Base-by-base conservation (phyloP, 768 basidiomycete species). In the Boletus insuetus region DNA sequence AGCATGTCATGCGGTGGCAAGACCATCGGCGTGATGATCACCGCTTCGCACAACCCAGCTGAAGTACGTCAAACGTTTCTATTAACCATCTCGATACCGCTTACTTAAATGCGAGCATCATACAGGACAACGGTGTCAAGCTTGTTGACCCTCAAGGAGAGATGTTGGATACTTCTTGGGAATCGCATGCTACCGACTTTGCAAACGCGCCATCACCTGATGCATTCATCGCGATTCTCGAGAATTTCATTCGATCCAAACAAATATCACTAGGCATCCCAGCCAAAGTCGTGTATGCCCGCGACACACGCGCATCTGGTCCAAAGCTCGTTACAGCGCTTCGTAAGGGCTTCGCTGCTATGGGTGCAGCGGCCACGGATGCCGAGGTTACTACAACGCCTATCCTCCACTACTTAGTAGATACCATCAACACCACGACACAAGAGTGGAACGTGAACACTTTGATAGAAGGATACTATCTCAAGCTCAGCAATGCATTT, bases 31-130 rank as follows among this genome's bases (percentile, higher is more conserved):
- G 91, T 98, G 20, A 98, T 99, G 97, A 87, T 99, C 68, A 99
- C 97, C 37, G 97, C 97, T 3, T 96, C 94, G n/a, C 97, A 99
- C 73, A 99, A 99, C 70, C 96, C 97, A n/a, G 95, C 95, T 69
- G 81, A 84, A 67, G 95, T 94, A 65, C 60, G 82, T 66, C n/a
- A 48, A 42, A 32, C 48, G 3, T 29, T 4, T 51, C 40, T 51
- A 31, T 26, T 38, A 29, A 24, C 14, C 5, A 13, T 53, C 39
- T 42, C 17, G 19, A 46, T 42, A 11, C 42, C 42, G 34, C 51
- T 35, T 38, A 46, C 51, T 35, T 38, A 46, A 55, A 51, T 41
- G 34, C 20, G 55, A 32, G 19, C 51, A 46, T 56, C 58, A 22
- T 53, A 9, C 66, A 97, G 94, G 97, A 99, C 71, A 99, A 99